These are phyloP conservation scores for Novakomyces olei DNA, from an alignment of 805 yeast species.

Conservation along the genomic window DNA sequence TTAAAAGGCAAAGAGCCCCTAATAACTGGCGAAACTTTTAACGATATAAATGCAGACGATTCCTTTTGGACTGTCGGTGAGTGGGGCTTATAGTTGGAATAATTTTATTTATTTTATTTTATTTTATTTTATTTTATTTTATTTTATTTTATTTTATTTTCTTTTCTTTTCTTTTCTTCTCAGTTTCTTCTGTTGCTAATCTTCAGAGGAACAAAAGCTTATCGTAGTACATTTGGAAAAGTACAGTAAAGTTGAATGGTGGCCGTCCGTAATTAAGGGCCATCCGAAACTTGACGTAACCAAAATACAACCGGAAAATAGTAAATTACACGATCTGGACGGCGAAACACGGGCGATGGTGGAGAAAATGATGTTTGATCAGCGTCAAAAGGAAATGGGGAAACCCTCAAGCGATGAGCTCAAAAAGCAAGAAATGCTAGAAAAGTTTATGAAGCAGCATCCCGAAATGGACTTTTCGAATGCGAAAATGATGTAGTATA, in stretches of 20 bases:
- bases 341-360: conserved; percentile 22
- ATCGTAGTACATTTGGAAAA: conserved; percentile 19
- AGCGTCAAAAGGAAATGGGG: conserved; percentile 20
- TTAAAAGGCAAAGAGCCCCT: conserved; percentile 9
- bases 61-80: conserved; percentile 24
- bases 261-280: conserved; percentile 23
- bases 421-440: conserved; percentile 16
- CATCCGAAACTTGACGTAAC: conserved; percentile 23
- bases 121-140: too few species aligned
- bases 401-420: conserved; percentile 19
- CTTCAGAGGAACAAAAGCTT: conserved; percentile 19
- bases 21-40: conserved; percentile 18
- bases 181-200: too few species aligned
- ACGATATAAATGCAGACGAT: conserved; percentile 14
- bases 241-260: conserved; percentile 20
- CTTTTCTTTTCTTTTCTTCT: too few species aligned
- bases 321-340: conserved; percentile 21
- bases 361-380: conserved; percentile 28
- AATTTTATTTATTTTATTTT: too few species aligned
- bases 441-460: conserved; percentile 21
- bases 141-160: too few species aligned
- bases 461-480: conserved; percentile 22
- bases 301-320: conserved; percentile 21
- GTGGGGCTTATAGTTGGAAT: too few species aligned
- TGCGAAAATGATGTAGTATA: conserved; percentile 12